Evolutionary conservation across 2,329 filamentous ascomycete species (phyloP).

Genomic region (Aspergillus japonicus): DNA sequence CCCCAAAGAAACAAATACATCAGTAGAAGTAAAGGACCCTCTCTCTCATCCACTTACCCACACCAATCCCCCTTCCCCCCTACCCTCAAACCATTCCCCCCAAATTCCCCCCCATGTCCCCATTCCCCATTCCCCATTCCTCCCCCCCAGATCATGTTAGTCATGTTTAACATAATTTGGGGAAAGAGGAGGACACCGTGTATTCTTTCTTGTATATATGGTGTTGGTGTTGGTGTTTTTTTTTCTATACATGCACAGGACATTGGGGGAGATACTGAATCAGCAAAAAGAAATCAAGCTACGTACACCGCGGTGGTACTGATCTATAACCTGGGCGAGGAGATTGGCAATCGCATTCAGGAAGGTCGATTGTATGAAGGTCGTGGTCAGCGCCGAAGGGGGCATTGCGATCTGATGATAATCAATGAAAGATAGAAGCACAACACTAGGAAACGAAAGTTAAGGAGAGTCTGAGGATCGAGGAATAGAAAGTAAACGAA

Average conservation of each 20-base stretch:
- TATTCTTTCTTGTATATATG: neutral
- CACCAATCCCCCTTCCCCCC: neutral
- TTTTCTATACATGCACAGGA: too few relatives aligned
- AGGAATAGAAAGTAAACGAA: neutral
- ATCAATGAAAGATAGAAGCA: neutral
- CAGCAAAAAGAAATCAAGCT: neutral
- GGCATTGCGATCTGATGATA: neutral
- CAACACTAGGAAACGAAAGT: neutral
- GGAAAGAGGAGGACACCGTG: neutral
- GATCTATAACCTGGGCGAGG: conserved; percentile 40
- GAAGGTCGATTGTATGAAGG: conserved; percentile 38
- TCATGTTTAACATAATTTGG: neutral
- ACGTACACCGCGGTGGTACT: conserved; percentile 9
- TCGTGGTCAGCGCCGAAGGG: conserved; percentile 28
- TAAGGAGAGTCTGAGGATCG: neutral
- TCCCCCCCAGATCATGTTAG: neutral
- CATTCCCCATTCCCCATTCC: neutral
- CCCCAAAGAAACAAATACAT: too few relatives aligned
- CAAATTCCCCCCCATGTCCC: neutral
- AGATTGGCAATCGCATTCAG: conserved; percentile 41
- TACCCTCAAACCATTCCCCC: neutral
- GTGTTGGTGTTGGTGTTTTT: too few relatives aligned
- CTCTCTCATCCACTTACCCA: neutral
- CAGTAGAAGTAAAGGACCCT: neutral
- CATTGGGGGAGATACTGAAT: too few relatives aligned